These are phyloP conservation scores for Fusarium sp. DNA, from an alignment of 2,329 filamentous ascomycete genomes.

Conservation along the genomic window DNA sequence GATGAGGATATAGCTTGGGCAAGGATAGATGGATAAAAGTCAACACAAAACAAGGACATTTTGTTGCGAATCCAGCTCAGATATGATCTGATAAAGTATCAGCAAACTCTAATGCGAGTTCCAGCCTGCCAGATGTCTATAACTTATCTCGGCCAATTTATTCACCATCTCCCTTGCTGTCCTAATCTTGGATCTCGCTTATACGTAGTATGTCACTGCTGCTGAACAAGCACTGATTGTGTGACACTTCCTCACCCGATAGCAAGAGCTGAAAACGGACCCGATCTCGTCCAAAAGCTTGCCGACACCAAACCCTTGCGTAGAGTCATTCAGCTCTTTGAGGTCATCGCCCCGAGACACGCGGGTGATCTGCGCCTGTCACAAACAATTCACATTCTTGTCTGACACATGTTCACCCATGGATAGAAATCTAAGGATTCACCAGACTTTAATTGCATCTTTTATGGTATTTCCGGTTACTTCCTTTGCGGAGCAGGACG, in stretches of 20 bases:
- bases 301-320: slow-evolving; percentile 8
- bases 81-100: not conserved
- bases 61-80: not conserved
- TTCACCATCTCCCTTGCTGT: slow-evolving; percentile 18
- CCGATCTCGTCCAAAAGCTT: not conserved
- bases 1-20: not conserved
- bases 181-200: slow-evolving; percentile 3
- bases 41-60: not conserved
- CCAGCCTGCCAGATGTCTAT: slow-evolving; percentile 2
- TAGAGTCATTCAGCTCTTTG: slow-evolving; percentile 8
- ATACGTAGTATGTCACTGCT: not conserved
- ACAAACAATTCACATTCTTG: slow-evolving; percentile 38
- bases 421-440: slow-evolving; percentile 1
- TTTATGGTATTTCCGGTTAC: not conserved
- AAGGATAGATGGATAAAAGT: not conserved
- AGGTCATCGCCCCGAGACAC: slow-evolving; percentile 28
- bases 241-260: slow-evolving; percentile 14
- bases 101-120: not conserved
- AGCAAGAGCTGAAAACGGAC: not conserved
- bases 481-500: not conserved
- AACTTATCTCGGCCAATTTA: not conserved
- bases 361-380: slow-evolving; percentile 22
- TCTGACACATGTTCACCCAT: slow-evolving; percentile 7
- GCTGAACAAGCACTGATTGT: not conserved
- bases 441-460: not conserved